Base-by-base conservation (phyloP, 2,329 filamentous ascomycete species). In the Fusarium guadeloupense region DNA sequence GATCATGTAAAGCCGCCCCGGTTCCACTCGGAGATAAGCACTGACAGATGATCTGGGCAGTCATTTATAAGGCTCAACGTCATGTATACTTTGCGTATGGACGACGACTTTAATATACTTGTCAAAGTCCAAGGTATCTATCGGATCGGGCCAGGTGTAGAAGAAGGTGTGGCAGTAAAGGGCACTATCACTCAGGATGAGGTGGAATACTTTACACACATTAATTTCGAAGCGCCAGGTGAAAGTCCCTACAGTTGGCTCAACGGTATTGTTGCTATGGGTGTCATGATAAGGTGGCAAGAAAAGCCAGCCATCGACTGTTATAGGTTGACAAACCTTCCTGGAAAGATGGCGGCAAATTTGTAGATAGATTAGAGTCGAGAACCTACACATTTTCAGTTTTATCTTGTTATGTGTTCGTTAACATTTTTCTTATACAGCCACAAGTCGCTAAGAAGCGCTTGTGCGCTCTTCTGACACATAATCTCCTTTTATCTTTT, bases 281-380 rank as follows among this genome's bases (percentile, higher is more conserved):
- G 64, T 0, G 61, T 56, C 2, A 67, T 67, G 64, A 55, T 37
- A 1, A 67, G 63, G 64, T 65, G 38, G 33, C 21, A 67, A 4
- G 58, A 46, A 2, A 67, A 45, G 6, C 61, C 64, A 0, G 21
- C 67, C 4, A 67, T 67, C 38, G 64, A 67, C 19, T 67, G 64
- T 5, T 67, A 67, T 23, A 43, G 58, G 14, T 34, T 67, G 23
- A 67, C 64, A 2, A 67, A 67, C n/a, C 67, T 67, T 20, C 61
- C 61, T 5, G 53, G 63, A 2, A 42, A 28, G n/a, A 14, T 19
- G 12, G 58, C 54, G 5, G 31, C 42, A 5, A 43, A 52, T 6
- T 6, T 65, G 9, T 62, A 55, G 17, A 40, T 14, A n/a, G n/a
- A n/a, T n/a, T n/a, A n/a, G n/a, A n/a, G n/a, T n/a, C n/a, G n/a